Evolutionary conservation across 352 stramenopile species (phyloP), one percentile per base, ranked within the genome.

Genomic region (Phytophthora lateralis): DNA sequence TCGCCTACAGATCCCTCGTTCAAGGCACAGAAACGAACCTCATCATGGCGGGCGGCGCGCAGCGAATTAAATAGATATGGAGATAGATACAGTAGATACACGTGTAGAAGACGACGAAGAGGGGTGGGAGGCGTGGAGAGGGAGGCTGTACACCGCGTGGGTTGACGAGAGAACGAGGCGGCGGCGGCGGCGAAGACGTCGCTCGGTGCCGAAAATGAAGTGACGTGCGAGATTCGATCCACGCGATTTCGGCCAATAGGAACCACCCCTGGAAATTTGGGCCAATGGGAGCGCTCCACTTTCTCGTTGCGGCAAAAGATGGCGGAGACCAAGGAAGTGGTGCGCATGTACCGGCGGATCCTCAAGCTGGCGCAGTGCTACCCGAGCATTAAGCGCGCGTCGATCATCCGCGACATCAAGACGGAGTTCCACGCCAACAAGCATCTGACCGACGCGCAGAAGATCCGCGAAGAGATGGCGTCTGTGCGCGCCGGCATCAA

Each of bases 331-430:
- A 76, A 76, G 48, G 71, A 90, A 49, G 80, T 96, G 44, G 60
- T 87, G 73, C 82, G 76, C 60, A 76, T 95, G 69, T 94, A 94
- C 66, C 78, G 85, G 37, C 82, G 74, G 50, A 82, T 96, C 39
- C 81, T 96, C 44, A 89, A 93, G 84, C 71, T 95, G 51, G 86
- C 81, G 44, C 78, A 87, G 67, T 73, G 78, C 45, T 95, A 93
- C 67, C 86, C 86, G 60, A 95, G 86, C 76, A 54, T 95, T 60
- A 95, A 95, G 78, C 82, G 84, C 46, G 73, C 90, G 38, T 80
- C 84, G 12, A 88, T 96, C 55, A 72, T 94, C 46, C 66, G 71
- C 30, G 89, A 96, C 66, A 93, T 95, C 68, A 91, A 93, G 70
- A 69, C 76, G 38, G 81, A 95, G 67, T 93, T 94, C 73, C 85